Base-by-base conservation (phyloP, 768 basidiomycete genomes). In the Lactifluus rugatus region DNA sequence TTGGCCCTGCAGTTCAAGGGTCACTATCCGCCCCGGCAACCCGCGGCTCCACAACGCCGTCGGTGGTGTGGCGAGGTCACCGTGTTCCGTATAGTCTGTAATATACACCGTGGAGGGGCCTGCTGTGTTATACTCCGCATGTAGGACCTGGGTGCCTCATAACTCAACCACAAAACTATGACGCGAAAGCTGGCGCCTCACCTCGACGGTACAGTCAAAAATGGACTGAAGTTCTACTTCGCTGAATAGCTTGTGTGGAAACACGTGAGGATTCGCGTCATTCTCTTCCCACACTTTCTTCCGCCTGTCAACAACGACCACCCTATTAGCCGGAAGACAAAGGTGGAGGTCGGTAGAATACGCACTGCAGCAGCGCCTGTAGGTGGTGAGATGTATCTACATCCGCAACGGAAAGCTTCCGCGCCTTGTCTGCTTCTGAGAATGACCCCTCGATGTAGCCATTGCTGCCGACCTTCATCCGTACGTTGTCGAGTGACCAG, bases 131-230 rank as follows among this genome's bases (percentile, higher is more conserved):
- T 63, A 57, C 23, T 48, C 52, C n/a, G 56, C 46, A 28, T 59
- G 54, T 2, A 64, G 57, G 32, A 64, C 51, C 63, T 64, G 19
- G 25, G 36, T 10, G 10, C 26, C 21, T 36, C 16, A 32, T 13
- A 25, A 25, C 56, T 31, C 39, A 61, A 45, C 36, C 5, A 36
- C 17, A n/a, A 16, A 19, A 44, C 8, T 21, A 36, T 32, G 2
- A 16, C 2, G 16, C 3, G 8, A 49, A 47, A n/a, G 19, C 2
- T 2, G 10, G n/a, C 26, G 7, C 49, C 41, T n/a, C 9, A 64
- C 63, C 57, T 64, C 63, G 39, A 62, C 63, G 7, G 61, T 64
- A 39, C 57, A 59, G 41, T 60, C 57, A 39, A 64, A 59, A 16
- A 63, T 47, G 17, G 53, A 48, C n/a, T 37, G 52, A 32, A 42